Percentiles rank a stretch among this genome's conserved stretches.
Conservation (phyloP, 306 rosid genomes). For the Glycine tomentella region DNA sequence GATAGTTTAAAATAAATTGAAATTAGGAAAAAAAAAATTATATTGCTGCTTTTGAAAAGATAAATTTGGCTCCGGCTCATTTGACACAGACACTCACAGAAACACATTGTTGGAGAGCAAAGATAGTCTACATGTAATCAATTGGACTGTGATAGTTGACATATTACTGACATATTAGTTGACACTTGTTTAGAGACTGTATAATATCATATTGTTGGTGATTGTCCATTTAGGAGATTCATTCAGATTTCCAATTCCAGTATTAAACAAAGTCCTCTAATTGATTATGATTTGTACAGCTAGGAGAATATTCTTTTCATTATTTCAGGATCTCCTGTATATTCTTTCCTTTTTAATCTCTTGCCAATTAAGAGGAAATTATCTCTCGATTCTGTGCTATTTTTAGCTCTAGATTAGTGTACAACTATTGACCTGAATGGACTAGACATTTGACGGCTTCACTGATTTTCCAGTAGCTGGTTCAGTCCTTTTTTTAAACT, state of each 20-base stretch:
- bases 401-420: not conserved
- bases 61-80: not conserved
- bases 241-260: not conserved
- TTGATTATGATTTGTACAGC: conserved; percentile 2
- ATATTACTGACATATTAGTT: no score
- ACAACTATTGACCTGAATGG: not conserved
- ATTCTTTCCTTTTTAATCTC: not conserved
- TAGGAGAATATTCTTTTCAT: not conserved
- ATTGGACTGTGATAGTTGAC: not conserved
- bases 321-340: not conserved
- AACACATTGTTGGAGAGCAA: conserved; percentile 3
- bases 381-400: not conserved
- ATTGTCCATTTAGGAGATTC: not conserved
- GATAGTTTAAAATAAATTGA: conserved; percentile 25
- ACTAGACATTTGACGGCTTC: not conserved
- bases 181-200: not conserved
- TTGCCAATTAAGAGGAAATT: not conserved
- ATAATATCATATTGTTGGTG: not conserved
- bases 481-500: not conserved
- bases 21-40: not conserved
- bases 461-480: not conserved
- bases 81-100: not conserved
- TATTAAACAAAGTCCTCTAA: not conserved
- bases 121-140: not conserved
- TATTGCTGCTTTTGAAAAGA: not conserved